These are phyloP conservation scores for Atkinsonella hypoxylon DNA, from an alignment of 2,329 filamentous ascomycete species.

Conservation along the genomic window DNA sequence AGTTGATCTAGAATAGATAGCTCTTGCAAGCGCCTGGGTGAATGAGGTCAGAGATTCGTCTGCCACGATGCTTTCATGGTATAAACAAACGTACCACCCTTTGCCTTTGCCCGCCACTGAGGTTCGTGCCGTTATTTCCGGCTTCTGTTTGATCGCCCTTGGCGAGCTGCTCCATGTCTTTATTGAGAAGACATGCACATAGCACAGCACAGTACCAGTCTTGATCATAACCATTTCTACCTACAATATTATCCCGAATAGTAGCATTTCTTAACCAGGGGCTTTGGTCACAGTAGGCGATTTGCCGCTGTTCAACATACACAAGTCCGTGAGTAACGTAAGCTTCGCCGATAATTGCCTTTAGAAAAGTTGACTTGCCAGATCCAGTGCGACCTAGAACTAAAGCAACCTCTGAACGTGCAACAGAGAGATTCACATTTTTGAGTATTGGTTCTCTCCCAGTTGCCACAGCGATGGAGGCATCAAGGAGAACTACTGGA, in stretches of 20 bases:
- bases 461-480: constrained; percentile 25
- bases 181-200: constrained; percentile 10
- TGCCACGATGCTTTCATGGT: not conserved
- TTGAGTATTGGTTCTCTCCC: constrained; percentile 18
- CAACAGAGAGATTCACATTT: constrained; percentile 2
- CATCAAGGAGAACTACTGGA: constrained; percentile 23
- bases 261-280: constrained; percentile 14
- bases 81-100: constrained; percentile 15
- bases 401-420: constrained; percentile 2
- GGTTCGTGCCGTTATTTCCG: constrained; percentile 22
- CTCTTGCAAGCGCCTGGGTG: constrained; percentile 26
- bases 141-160: constrained; percentile 19
- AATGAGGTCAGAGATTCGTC: not conserved
- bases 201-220: constrained; percentile 10
- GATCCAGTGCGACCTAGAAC: constrained; percentile 16
- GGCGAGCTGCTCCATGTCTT: constrained; percentile 16
- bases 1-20: constrained; percentile 23
- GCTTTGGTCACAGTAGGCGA: constrained; percentile 13
- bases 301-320: not conserved
- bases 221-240: constrained; percentile 7
- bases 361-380: constrained; percentile 7
- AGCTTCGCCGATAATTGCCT: constrained; percentile 7
- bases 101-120: constrained; percentile 26
- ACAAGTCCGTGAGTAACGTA: constrained; percentile 7
- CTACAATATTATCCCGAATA: constrained; percentile 15